phyloP scores from a whole-genome alignment of 257 asterid species.

The Nicotiana noctiflora region DNA sequence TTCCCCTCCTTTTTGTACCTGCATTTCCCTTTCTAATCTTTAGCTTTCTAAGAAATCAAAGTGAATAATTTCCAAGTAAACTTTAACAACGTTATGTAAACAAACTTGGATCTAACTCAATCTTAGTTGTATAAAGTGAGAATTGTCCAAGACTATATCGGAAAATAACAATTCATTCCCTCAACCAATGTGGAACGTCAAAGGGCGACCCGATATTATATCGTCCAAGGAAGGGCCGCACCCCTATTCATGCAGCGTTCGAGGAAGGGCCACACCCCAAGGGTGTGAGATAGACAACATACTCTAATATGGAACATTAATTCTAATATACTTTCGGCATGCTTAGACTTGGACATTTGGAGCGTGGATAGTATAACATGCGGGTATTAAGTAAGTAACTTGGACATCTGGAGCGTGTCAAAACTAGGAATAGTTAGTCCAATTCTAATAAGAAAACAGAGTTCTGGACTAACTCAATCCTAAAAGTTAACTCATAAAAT shows the following conservation, averaged over 20 bases:
- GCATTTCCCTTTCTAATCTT: neutral
- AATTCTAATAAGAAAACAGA: neutral
- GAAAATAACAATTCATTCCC: neutral
- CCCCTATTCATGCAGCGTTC: no score
- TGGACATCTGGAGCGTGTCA: no score
- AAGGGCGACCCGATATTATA: no score
- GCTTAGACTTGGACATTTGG: neutral
- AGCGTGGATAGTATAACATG: no score
- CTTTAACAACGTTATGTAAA: neutral
- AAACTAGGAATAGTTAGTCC: no score
- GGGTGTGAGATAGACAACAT: no score
- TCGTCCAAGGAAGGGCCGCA: no score
- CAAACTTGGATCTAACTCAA: neutral
- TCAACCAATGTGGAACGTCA: neutral
- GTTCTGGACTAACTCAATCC: neutral
- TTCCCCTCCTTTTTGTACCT: constrained; percentile 81
- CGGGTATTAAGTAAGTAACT: no score
- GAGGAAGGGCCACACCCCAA: no score
- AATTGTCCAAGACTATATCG: neutral
- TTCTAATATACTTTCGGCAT: neutral
- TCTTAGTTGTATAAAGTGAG: neutral
- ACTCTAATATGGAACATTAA: neutral
- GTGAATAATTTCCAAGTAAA: no score
- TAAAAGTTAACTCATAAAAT: neutral
- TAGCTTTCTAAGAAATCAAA: no score